Conservation (phyloP, 2,329 filamentous ascomycete genomes). For the Aspergillus quadricinctus region DNA sequence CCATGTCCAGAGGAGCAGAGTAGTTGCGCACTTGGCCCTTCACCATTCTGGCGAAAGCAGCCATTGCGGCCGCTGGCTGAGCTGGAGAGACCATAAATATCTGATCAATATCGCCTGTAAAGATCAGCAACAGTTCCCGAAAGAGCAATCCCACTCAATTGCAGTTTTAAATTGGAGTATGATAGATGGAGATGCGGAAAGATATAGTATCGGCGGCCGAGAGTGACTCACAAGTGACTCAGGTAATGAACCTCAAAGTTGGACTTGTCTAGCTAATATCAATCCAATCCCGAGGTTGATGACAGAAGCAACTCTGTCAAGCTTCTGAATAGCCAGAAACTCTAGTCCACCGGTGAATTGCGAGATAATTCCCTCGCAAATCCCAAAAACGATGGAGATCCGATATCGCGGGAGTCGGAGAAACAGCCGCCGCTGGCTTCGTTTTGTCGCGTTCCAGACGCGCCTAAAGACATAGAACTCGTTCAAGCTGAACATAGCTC, state of each 20-base stretch:
- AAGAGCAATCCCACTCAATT: background rate
- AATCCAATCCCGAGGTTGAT: background rate
- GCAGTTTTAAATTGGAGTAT: background rate
- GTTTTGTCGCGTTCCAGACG: conserved; percentile 15
- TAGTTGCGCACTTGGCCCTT: conserved; percentile 41
- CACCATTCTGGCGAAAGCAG: conserved; percentile 31
- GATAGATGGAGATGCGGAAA: background rate
- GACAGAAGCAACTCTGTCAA: background rate
- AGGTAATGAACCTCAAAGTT: background rate
- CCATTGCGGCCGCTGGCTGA: conserved; percentile 29
- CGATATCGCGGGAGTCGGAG: conserved; percentile 30
- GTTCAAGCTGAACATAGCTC: conserved; percentile 4
- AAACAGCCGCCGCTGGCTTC: conserved; percentile 22
- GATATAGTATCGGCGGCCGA: background rate
- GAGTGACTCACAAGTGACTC: conserved; percentile 7
- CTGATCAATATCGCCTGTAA: background rate
- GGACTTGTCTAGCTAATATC: background rate
- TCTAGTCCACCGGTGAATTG: background rate
- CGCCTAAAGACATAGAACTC: conserved; percentile 10
- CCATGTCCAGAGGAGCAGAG: conserved; percentile 43
- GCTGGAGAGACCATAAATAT: conserved; percentile 22
- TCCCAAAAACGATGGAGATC: background rate
- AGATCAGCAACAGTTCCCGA: background rate
- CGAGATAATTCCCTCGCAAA: background rate
- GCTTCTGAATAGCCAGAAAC: background rate